A percentile compares a stretch with the other conserved stretches of the same genome.
These are phyloP conservation scores for Rhodotorula sphaerocarpa DNA, from an alignment of 768 basidiomycete genomes.

Conservation along the genomic window DNA sequence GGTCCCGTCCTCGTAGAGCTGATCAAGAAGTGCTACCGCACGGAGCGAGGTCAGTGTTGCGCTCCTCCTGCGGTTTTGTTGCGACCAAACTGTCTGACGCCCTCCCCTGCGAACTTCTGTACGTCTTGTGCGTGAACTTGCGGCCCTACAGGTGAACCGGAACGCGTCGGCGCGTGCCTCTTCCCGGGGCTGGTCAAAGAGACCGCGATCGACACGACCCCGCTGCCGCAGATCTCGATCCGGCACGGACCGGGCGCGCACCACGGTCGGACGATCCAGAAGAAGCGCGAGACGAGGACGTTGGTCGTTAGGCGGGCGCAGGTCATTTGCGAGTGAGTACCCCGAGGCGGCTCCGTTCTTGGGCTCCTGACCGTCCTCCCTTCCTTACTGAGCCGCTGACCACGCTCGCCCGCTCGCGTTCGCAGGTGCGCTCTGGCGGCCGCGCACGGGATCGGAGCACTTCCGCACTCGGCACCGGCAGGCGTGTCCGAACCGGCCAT, in stretches of 20 bases:
- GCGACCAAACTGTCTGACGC: neutral
- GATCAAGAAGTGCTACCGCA: slow-evolving; percentile 68
- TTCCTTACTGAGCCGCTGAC: too few relatives aligned
- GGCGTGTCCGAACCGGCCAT: neutral
- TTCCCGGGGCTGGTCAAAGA: slow-evolving; percentile 85
- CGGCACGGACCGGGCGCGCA: slow-evolving; percentile 37
- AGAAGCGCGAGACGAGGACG: slow-evolving; percentile 50
- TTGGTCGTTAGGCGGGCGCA: slow-evolving; percentile 69
- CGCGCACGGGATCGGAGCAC: slow-evolving; percentile 13
- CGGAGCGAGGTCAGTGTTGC: slow-evolving; percentile 47
- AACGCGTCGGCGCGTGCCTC: slow-evolving; percentile 71
- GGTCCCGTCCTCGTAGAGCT: slow-evolving; percentile 50
- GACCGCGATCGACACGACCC: slow-evolving; percentile 45
- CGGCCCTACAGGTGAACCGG: slow-evolving; percentile 53
- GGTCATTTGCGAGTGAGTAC: slow-evolving; percentile 71
- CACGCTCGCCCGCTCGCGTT: too few relatives aligned
- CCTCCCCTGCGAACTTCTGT: too few relatives aligned
- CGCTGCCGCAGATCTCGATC: slow-evolving; percentile 30
- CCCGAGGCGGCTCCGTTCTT: neutral
- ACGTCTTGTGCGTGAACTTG: too few relatives aligned
- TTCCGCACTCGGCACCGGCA: neutral
- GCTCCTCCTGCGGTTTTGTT: neutral
- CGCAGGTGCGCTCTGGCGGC: slow-evolving; percentile 28
- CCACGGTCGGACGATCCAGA: slow-evolving; percentile 40
- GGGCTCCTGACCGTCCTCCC: too few relatives aligned